phyloP scores from a whole-genome alignment of 305 asterid genomes.

The Rubia balearica region DNA sequence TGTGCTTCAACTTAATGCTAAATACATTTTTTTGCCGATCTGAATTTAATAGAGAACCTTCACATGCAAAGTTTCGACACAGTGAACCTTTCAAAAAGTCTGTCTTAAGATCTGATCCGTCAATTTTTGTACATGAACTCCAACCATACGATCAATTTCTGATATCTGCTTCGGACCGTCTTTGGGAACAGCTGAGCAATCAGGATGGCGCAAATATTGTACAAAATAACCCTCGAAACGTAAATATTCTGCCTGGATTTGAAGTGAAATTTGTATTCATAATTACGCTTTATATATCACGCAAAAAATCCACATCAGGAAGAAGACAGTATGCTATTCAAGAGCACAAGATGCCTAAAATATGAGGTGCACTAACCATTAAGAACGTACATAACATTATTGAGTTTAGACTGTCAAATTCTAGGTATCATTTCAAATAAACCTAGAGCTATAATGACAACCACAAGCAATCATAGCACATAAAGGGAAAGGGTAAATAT shows the following conservation, averaged over 20 bases:
- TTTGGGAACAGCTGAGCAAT: slow-evolving; percentile 41
- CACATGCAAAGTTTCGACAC: slow-evolving; percentile 69
- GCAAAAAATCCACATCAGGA: too few relatives aligned
- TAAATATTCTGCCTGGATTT: slow-evolving; percentile 16
- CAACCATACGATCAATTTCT: slow-evolving; percentile 76
- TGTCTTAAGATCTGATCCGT: slow-evolving; percentile 74
- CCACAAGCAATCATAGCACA: too few relatives aligned
- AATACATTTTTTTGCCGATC: slow-evolving; percentile 45
- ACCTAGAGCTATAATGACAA: too few relatives aligned
- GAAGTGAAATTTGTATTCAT: background rate
- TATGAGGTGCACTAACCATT: too few relatives aligned
- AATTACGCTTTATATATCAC: background rate
- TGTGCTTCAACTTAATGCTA: slow-evolving; percentile 2
- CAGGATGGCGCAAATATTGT: slow-evolving; percentile 41
- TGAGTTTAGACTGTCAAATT: too few relatives aligned
- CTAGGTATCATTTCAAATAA: too few relatives aligned
- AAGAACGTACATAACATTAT: too few relatives aligned
- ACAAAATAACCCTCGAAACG: slow-evolving; percentile 29
- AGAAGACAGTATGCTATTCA: too few relatives aligned
- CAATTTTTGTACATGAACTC: slow-evolving; percentile 57
- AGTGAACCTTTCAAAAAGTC: slow-evolving; percentile 76
- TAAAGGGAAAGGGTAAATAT: too few relatives aligned
- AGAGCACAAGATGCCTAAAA: too few relatives aligned
- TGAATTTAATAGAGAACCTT: slow-evolving; percentile 77
- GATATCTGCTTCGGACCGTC: slow-evolving; percentile 45